Evolutionary conservation across 164 flowering plant genomes (phyloP), one percentile per base, ranked within the genome.

Genomic region (Magnolia sinica): DNA sequence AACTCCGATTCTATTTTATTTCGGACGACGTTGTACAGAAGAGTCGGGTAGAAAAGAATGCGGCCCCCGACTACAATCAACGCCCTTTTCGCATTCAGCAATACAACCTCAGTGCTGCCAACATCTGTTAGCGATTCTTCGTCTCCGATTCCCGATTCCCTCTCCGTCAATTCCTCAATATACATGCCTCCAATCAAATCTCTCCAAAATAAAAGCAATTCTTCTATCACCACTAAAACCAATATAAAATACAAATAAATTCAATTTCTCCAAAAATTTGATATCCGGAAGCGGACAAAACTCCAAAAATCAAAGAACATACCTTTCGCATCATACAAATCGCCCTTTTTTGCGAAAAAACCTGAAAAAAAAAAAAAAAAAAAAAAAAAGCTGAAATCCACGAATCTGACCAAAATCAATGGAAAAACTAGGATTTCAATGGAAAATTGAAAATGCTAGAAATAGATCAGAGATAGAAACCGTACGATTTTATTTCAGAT

Each of bases 41-140:
- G 83, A 22, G 98, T 93, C 0, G 97, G 98, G 71, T 95, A 92
- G 77, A 95, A 93, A 22, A 95, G 86, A 7, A 87, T 84, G 19
- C 98, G 90, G 52, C 95, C 97, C 5, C 97, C 98, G 0, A 84
- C 93, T 73, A 96, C 94, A 72, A 92, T 78, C 82, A 94, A 79
- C 52, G 80, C 88, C 83, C 88, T 87, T 68, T 91, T 94, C 2
- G 88, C 83, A 71, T 83, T 87, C 23, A 78, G 77, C 7, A 74
- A 76, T 20, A 74, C 82, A 65, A 86, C 71, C 51, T 66, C 71
- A 1, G 77, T 50, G 27, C 50, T 73, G 6, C 22, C 70, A 72
- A 50, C 80, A 64, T 76, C 81, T 7, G 18, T 14, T 66, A 68
- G 23, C 61, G 67, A 73, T 73, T 75, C 78, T 49, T 73, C 82